phyloP scores from a whole-genome alignment of 495 filamentous ascomycete species.

The Neurospora sp. region DNA sequence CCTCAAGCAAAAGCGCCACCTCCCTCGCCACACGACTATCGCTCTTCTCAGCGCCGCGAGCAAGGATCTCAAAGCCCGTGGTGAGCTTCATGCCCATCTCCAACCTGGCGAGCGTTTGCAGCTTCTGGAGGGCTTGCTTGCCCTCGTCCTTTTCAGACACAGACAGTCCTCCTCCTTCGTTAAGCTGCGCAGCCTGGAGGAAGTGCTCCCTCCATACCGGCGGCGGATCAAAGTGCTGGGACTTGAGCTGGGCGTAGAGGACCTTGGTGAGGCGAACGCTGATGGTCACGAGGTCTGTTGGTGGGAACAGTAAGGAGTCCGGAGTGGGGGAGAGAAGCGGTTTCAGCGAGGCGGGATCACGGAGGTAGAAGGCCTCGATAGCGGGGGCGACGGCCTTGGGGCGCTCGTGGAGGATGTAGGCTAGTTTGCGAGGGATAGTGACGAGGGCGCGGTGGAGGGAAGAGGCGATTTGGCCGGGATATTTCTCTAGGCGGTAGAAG shows the following conservation, averaged over 20 bases:
- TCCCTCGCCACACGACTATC: conserved; percentile 59
- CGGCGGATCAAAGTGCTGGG: conserved; percentile 73
- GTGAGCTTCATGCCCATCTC: conserved; percentile 85
- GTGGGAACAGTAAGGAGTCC: conserved; percentile 46
- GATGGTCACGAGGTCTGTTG: conserved; percentile 67
- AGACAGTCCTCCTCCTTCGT: neutral
- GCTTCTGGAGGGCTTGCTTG: conserved; percentile 14
- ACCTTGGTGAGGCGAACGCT: conserved; percentile 76
- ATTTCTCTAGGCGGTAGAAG: conserved; percentile 75
- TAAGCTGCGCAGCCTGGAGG: conserved; percentile 14
- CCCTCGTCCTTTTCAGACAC: neutral
- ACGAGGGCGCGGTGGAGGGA: conserved; percentile 63
- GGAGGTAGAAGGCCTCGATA: conserved; percentile 84
- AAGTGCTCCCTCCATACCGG: conserved; percentile 43
- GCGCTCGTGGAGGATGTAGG: conserved; percentile 64
- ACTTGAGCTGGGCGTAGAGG: conserved; percentile 82
- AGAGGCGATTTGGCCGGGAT: conserved; percentile 60
- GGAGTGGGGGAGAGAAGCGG: conserved; percentile 45
- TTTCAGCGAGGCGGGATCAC: conserved; percentile 70
- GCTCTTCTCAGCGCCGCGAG: conserved; percentile 52
- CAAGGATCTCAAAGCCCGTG: conserved; percentile 85
- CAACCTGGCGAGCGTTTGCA: conserved; percentile 33
- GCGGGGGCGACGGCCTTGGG: conserved; percentile 71
- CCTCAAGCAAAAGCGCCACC: conserved; percentile 63
- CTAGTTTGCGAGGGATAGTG: conserved; percentile 71